phyloP scores from a whole-genome alignment of 2,329 filamentous ascomycete species.

The Blastomyces parvus region DNA sequence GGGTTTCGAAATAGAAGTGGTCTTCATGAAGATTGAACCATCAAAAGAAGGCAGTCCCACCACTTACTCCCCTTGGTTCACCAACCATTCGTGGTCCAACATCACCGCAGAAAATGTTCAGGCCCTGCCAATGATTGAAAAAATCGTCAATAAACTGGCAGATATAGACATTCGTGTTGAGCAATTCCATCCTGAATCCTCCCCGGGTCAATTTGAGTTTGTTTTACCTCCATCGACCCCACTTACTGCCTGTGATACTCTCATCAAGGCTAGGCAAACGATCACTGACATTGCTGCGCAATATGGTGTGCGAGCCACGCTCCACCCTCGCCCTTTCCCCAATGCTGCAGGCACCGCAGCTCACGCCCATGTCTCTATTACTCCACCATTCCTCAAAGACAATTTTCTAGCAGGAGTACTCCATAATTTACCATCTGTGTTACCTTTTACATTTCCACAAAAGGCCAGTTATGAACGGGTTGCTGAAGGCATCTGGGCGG shows the following conservation, averaged over 20 bases:
- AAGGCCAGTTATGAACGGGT: conserved; percentile 60
- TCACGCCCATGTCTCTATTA: conserved; percentile 61
- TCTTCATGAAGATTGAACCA: conserved; percentile 51
- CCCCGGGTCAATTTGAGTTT: conserved; percentile 68
- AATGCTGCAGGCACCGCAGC: conserved; percentile 53
- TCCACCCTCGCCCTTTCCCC: conserved; percentile 61
- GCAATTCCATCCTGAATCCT: conserved; percentile 65
- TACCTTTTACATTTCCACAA: conserved; percentile 59
- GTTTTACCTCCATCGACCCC: conserved; percentile 55
- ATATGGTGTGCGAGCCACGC: conserved; percentile 56
- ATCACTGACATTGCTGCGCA: conserved; percentile 55
- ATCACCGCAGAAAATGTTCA: conserved; percentile 52
- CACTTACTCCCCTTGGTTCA: conserved; percentile 42
- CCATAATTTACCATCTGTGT: conserved; percentile 54
- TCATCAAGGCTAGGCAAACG: conserved; percentile 62
- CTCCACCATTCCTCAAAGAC: conserved; percentile 42
- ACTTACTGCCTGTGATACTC: conserved; percentile 58
- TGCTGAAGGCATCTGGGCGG: conserved; percentile 61
- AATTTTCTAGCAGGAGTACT: conserved; percentile 65
- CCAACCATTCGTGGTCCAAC: conserved; percentile 62
- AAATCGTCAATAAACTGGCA: conserved; percentile 54
- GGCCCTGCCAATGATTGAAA: conserved; percentile 51
- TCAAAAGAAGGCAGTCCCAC: conserved; percentile 22
- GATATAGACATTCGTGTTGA: conserved; percentile 57
- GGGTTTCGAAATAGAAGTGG: conserved; percentile 75